Percentiles rank a stretch among this genome's conserved stretches.
Conservation (phyloP, 148 eudicot species). For the Camellia japonica region DNA sequence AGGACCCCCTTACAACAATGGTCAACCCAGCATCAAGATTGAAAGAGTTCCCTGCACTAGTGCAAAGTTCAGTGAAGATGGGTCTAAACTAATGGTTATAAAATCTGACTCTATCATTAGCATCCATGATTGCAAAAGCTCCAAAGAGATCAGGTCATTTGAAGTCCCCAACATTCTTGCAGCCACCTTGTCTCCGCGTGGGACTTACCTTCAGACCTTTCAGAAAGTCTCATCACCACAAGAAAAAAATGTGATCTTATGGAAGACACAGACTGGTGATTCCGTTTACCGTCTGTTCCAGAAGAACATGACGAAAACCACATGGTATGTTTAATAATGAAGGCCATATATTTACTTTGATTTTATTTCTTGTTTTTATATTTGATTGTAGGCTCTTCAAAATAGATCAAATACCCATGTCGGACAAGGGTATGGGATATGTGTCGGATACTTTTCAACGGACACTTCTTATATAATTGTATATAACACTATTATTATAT, state of each 20-base stretch:
- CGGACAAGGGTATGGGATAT: too few species aligned
- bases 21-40: conserved; percentile 60
- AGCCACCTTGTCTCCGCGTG: conserved; percentile 69
- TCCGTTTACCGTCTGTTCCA: conserved; percentile 56
- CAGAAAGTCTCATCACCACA: conserved; percentile 70
- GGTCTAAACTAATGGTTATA: conserved; percentile 68
- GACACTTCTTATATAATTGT: too few species aligned
- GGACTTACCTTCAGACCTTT: conserved; percentile 86
- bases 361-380: not conserved
- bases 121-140: conserved; percentile 64
- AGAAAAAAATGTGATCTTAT: conserved; percentile 74
- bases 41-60: conserved; percentile 58
- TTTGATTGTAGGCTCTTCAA: too few species aligned
- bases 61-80: conserved; percentile 80
- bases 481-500: too few species aligned
- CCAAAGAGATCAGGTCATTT: conserved; percentile 56
- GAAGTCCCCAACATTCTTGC: conserved; percentile 57
- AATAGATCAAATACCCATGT: too few species aligned
- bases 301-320: conserved; percentile 78
- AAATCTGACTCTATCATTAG: conserved; percentile 53
- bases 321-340: conserved; percentile 52
- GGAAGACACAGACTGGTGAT: conserved; percentile 69
- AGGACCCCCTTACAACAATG: conserved; percentile 77
- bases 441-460: too few species aligned
- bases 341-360: conserved; percentile 1